Evolutionary conservation across 1,139 yeast species (phyloP).

Genomic region (Diutina neorugosa): DNA sequence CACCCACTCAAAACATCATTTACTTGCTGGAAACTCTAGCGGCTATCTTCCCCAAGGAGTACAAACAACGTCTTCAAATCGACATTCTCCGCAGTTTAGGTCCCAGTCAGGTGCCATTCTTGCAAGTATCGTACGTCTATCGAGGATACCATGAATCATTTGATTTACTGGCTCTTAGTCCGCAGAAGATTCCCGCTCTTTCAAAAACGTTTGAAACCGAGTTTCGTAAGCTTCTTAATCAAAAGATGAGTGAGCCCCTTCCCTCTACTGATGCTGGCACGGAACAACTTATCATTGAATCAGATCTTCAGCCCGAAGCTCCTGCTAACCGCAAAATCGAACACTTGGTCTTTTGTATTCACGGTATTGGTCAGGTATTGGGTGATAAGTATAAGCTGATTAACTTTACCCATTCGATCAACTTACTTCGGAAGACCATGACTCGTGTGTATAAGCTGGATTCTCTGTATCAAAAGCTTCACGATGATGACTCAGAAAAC

Average conservation of each 20-base stretch:
- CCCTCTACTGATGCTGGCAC: neutral
- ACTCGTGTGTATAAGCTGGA: conserved; percentile 42
- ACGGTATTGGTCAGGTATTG: conserved; percentile 87
- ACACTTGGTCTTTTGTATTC: conserved; percentile 75
- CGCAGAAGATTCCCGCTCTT: neutral
- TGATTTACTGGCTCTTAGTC: conserved; percentile 6
- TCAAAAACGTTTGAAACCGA: neutral
- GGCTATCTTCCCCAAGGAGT: conserved; percentile 23
- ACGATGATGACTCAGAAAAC: conserved; percentile 19
- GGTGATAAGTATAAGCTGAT: conserved; percentile 72
- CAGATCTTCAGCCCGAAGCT: conserved; percentile 36
- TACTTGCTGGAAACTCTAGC: conserved; percentile 23
- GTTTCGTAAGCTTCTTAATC: neutral
- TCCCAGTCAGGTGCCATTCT: conserved; percentile 17
- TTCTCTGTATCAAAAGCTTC: conserved; percentile 25
- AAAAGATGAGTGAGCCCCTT: neutral
- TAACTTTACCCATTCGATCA: conserved; percentile 80
- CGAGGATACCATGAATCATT: conserved; percentile 26
- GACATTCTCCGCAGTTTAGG: conserved; percentile 29
- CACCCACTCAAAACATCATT: conserved; percentile 20
- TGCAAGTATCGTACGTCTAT: conserved; percentile 25
- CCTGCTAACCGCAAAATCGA: conserved; percentile 46
- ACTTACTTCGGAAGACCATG: conserved; percentile 54
- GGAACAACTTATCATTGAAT: conserved; percentile 22
- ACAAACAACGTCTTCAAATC: conserved; percentile 23